These are phyloP conservation scores for Exserohilum turcica DNA, from an alignment of 2,329 filamentous ascomycete genomes.

Conservation along the genomic window DNA sequence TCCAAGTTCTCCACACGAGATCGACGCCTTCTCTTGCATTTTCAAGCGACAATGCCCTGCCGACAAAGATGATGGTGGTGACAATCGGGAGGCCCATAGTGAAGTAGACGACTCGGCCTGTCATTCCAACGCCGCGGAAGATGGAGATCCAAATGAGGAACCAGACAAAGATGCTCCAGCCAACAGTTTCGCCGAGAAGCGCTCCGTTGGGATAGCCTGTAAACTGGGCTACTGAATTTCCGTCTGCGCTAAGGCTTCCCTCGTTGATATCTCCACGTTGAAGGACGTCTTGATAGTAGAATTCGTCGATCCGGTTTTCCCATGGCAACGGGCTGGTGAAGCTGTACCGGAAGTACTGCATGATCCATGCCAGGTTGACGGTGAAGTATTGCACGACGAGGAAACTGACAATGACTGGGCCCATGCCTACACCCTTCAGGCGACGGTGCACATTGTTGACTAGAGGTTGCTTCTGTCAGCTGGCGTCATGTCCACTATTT, in stretches of 20 bases:
- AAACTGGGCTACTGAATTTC: conserved; percentile 51
- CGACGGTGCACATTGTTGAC: conserved; percentile 57
- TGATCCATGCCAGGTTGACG: conserved; percentile 63
- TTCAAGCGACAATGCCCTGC: conserved; percentile 58
- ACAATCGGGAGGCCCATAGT: conserved; percentile 66
- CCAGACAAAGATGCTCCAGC: conserved; percentile 64
- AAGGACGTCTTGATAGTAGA: conserved; percentile 58
- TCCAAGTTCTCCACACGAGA: conserved; percentile 57
- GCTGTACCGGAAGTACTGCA: conserved; percentile 63
- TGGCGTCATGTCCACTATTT: background rate
- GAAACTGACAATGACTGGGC: conserved; percentile 56
- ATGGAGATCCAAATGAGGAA: conserved; percentile 65
- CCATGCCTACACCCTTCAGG: conserved; percentile 60
- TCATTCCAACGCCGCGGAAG: conserved; percentile 63
- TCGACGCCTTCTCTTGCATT: conserved; percentile 60
- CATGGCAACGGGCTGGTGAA: conserved; percentile 62
- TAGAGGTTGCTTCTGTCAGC: background rate
- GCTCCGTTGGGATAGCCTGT: conserved; percentile 54
- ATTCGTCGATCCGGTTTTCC: conserved; percentile 57
- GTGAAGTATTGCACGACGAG: conserved; percentile 64
- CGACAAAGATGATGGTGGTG: conserved; percentile 62
- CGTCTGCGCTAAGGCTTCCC: conserved; percentile 42
- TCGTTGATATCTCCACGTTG: conserved; percentile 53
- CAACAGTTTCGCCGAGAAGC: conserved; percentile 62
- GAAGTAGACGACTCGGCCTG: conserved; percentile 64